These are phyloP conservation scores for Leptographium wingfieldii DNA, from an alignment of 2,329 filamentous ascomycete species.

Conservation along the genomic window DNA sequence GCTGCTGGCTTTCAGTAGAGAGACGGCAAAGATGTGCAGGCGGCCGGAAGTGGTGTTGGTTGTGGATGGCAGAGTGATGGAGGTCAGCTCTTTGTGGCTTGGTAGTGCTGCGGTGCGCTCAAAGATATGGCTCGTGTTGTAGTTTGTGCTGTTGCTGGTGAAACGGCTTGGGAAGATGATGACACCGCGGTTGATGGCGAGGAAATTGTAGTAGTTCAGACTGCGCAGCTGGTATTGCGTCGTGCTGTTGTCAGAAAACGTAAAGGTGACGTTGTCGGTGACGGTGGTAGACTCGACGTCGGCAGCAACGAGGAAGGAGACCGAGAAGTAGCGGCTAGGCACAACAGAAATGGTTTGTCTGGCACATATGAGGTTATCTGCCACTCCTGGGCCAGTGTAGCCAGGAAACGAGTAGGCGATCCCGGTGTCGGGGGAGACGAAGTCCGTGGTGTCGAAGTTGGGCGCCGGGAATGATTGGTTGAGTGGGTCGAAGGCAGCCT, in stretches of 20 bases:
- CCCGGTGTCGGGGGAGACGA: conserved; percentile 20
- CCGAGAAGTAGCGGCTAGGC: conserved; percentile 3
- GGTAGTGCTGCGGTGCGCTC: conserved; percentile 28
- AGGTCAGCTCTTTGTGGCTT: conserved; percentile 23
- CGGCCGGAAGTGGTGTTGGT: conserved; percentile 12
- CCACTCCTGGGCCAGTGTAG: conserved; percentile 19
- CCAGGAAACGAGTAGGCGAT: conserved; percentile 29
- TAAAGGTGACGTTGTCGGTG: conserved; percentile 27
- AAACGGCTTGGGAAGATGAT: conserved; percentile 30
- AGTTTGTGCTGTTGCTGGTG: conserved; percentile 26
- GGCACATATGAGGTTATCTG: conserved; percentile 30
- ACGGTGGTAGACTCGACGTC: conserved; percentile 25
- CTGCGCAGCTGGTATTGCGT: conserved; percentile 28
- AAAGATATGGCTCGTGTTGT: conserved; percentile 31
- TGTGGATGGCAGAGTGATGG: conserved; percentile 25
- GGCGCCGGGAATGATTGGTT: conserved; percentile 28
- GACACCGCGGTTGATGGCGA: conserved; percentile 25
- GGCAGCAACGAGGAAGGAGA: conserved; percentile 15
- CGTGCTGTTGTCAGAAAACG: conserved; percentile 24
- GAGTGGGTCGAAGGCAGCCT: conserved; percentile 30
- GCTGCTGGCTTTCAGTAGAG: conserved; percentile 17
- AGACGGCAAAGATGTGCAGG: conserved; percentile 30
- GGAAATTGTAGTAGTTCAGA: conserved; percentile 23
- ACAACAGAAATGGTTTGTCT: conserved; percentile 18
- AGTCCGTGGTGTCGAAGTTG: not conserved